These are phyloP conservation scores for Xylaria grammica DNA, from an alignment of 495 filamentous ascomycete genomes.

Conservation along the genomic window DNA sequence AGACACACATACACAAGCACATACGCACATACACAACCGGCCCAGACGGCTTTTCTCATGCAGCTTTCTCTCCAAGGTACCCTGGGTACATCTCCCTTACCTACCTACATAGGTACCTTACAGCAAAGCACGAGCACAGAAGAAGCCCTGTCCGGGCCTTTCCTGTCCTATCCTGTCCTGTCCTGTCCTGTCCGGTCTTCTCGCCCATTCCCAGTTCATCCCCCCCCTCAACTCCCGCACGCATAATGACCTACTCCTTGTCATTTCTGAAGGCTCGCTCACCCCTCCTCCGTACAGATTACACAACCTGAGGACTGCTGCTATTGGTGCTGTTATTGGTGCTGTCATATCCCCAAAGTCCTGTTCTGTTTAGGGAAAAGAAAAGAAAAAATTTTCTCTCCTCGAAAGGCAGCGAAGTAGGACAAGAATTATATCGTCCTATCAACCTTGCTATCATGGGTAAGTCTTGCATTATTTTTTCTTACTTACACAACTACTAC, in stretches of 20 bases:
- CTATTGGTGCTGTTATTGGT: slow-evolving; percentile 26
- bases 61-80: slow-evolving; percentile 18
- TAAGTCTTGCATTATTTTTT: slow-evolving; percentile 21
- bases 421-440: slow-evolving; percentile 19
- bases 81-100: slow-evolving; percentile 14
- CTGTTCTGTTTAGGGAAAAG: slow-evolving; percentile 29
- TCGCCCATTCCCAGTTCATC: slow-evolving; percentile 8
- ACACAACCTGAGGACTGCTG: slow-evolving; percentile 25
- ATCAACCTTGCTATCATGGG: slow-evolving; percentile 23
- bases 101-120: neutral
- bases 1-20: no score
- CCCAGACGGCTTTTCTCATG: slow-evolving; percentile 17
- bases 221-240: slow-evolving; percentile 20
- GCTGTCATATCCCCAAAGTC: slow-evolving; percentile 20
- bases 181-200: slow-evolving; percentile 6
- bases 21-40: no score
- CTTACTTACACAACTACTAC: slow-evolving; percentile 6
- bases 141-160: slow-evolving; percentile 4
- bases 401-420: slow-evolving; percentile 23
- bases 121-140: slow-evolving; percentile 8
- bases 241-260: slow-evolving; percentile 23
- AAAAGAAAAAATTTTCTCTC: slow-evolving; percentile 19
- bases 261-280: slow-evolving; percentile 28
- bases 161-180: slow-evolving; percentile 7
- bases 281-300: slow-evolving; percentile 28